Conservation (phyloP, 2,329 filamentous ascomycete species). For the Calonectria pseudoturangicola region DNA sequence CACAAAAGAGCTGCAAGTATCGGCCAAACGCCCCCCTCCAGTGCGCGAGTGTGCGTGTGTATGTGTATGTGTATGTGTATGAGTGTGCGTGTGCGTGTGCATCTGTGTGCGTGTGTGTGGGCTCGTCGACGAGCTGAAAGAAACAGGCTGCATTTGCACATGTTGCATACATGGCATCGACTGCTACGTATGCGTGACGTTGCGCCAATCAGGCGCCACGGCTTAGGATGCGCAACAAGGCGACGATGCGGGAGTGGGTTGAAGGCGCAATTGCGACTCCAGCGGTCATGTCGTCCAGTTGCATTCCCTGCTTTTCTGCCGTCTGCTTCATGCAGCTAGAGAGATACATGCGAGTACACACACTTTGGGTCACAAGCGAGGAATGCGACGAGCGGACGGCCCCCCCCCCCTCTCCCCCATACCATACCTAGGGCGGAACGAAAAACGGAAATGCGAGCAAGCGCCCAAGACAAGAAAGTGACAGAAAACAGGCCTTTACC, state of each 20-base stretch:
- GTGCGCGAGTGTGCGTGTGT: slow-evolving; percentile 5
- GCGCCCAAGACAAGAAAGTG: background rate
- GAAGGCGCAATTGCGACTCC: slow-evolving; percentile 17
- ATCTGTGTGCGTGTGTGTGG: background rate
- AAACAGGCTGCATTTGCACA: slow-evolving; percentile 27
- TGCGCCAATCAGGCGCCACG: slow-evolving; percentile 12
- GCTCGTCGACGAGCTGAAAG: slow-evolving; percentile 28
- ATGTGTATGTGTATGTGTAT: background rate
- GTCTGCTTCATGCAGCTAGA: slow-evolving; percentile 18
- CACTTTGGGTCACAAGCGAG: slow-evolving; percentile 6
- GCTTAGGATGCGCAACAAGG: slow-evolving; percentile 17
- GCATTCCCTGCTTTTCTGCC: slow-evolving; percentile 11
- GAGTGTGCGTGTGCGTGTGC: background rate
- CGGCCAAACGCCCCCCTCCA: background rate
- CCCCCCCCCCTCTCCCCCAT: no score
- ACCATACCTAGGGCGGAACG: slow-evolving; percentile 4
- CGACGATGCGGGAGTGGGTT: slow-evolving; percentile 19
- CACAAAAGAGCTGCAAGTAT: slow-evolving; percentile 9
- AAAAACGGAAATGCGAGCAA: slow-evolving; percentile 16
- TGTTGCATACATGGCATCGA: slow-evolving; percentile 19
- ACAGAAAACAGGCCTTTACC: slow-evolving; percentile 12
- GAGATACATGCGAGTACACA: slow-evolving; percentile 11
- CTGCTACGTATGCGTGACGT: slow-evolving; percentile 12
- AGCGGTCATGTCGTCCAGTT: slow-evolving; percentile 1
- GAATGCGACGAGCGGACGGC: background rate